Conservation (phyloP, 139 green algal genomes). For the Microglena sp. region DNA sequence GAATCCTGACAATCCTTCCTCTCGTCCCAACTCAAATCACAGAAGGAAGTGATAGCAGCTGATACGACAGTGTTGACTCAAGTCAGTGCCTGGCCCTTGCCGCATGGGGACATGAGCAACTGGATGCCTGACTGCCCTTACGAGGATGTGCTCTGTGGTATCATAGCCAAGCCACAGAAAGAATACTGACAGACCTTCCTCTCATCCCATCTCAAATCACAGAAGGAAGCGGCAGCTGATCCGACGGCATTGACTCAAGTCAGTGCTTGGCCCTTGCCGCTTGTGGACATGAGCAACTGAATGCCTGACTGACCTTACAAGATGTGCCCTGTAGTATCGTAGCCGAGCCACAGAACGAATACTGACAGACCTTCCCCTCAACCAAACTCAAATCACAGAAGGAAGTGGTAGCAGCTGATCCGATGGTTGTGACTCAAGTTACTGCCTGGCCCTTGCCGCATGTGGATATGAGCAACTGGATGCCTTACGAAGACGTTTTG, state of each 20-base stretch:
- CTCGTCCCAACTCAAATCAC: background rate
- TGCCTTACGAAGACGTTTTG: slow-evolving; percentile 30
- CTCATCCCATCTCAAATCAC: background rate
- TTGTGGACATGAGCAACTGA: slow-evolving; percentile 12
- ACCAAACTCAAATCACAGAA: too few species aligned
- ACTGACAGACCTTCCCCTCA: background rate
- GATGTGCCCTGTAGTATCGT: slow-evolving; percentile 22
- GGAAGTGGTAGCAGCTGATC: too few species aligned
- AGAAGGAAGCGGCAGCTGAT: too few species aligned
- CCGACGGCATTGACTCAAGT: slow-evolving; percentile 5
- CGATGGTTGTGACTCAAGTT: slow-evolving; percentile 3
- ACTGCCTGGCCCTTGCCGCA: slow-evolving; percentile 34
- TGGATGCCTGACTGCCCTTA: slow-evolving; percentile 28
- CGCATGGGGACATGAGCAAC: slow-evolving; percentile 10
- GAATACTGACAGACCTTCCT: background rate
- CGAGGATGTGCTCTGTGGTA: slow-evolving; percentile 22
- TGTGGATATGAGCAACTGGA: slow-evolving; percentile 10
- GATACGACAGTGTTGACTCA: too few species aligned
- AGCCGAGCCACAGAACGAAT: background rate
- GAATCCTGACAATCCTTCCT: background rate
- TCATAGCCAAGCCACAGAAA: slow-evolving; percentile 15
- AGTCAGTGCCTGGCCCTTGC: slow-evolving; percentile 30
- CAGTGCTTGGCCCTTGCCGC: slow-evolving; percentile 32
- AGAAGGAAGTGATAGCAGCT: too few species aligned
- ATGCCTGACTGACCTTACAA: slow-evolving; percentile 30